Evolutionary conservation across 345 rosid species (phyloP).

Genomic region (Hibiscus syriacus): DNA sequence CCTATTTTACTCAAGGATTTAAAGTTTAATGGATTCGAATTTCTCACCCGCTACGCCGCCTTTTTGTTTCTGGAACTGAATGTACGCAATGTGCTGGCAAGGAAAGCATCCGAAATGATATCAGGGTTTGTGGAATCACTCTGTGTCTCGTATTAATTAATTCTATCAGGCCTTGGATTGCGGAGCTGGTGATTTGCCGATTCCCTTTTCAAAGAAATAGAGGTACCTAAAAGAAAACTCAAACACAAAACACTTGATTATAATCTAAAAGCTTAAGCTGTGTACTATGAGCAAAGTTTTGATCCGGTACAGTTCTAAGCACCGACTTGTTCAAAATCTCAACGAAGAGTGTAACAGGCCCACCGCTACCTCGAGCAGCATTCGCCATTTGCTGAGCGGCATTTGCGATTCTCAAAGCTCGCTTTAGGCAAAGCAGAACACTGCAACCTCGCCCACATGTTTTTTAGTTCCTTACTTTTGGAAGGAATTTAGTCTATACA

Average conservation of each 20-base stretch:
- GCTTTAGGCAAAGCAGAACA: constrained; percentile 78
- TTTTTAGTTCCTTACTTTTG: not conserved
- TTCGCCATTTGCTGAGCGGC: constrained; percentile 90
- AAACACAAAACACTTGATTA: not conserved
- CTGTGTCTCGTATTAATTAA: constrained; percentile 63
- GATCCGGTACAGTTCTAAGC: too few species aligned
- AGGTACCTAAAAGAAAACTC: constrained; percentile 45
- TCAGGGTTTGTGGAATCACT: constrained; percentile 45
- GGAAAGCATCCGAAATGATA: constrained; percentile 53
- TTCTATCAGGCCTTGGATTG: constrained; percentile 65
- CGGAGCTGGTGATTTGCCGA: constrained; percentile 49
- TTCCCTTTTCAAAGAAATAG: constrained; percentile 77
- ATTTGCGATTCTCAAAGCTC: constrained; percentile 84
- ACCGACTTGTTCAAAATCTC: too few species aligned
- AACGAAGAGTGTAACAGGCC: too few species aligned
- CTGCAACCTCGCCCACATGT: constrained; percentile 33
- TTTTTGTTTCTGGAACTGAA: constrained; percentile 71
- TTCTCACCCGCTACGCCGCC: constrained; percentile 72
- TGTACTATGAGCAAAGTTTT: constrained; percentile 34
- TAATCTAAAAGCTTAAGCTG: not conserved
- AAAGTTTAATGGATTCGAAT: constrained; percentile 48
- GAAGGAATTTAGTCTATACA: too few species aligned
- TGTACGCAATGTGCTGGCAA: constrained; percentile 55
- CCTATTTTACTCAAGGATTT: constrained; percentile 17
- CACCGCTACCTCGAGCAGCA: constrained; percentile 73